Evolutionary conservation across 768 basidiomycete species (phyloP), one percentile per base, ranked within the genome.

Genomic region (Leucocoprinus sp.): DNA sequence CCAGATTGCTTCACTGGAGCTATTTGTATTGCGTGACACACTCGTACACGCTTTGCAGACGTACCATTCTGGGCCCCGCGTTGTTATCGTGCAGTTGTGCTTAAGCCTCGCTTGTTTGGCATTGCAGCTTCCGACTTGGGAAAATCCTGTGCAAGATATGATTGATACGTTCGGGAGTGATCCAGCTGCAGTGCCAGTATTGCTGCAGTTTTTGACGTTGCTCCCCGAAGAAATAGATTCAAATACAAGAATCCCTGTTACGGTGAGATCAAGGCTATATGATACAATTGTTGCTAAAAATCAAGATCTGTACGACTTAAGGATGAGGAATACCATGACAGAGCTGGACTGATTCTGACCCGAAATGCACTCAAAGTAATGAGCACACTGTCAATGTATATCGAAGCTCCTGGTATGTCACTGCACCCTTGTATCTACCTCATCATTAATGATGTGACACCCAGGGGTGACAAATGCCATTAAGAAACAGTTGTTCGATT

Each of bases 71-170:
- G 93, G 93, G 4, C 88, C 90, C 4, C 77, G 83, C 46, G 82
- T 80, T 31, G 82, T 98, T 54, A 78, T 92, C 55, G 78, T 88
- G 7, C 96, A 99, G 54, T 69, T 98, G 38, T 95, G 84, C 60
- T 70, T 98, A 22, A 89, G 96, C 2, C 64, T 98, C 44, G 81
- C 93, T 5, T 93, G 92, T 27, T 75, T 98, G 24, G 89, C 95
- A 1, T 67, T 97, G 24, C 96, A 98, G 65, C 74, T 93, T 56
- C 80, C 84, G 4, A 68, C 79, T 41, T 98, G 96, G 96, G 65
- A 72, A 35, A 78, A 89, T 59, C 79, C 84, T 0, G 82, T 96
- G 2, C 76, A 82, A 49, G 70, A 72, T 31, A 75, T 98, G 76
- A 84, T 96, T 55, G 82, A 89, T 35, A 69, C 71, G 15, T 92